These are phyloP conservation scores for Tulasnella sp. DNA, from an alignment of 768 basidiomycete genomes.

Conservation along the genomic window DNA sequence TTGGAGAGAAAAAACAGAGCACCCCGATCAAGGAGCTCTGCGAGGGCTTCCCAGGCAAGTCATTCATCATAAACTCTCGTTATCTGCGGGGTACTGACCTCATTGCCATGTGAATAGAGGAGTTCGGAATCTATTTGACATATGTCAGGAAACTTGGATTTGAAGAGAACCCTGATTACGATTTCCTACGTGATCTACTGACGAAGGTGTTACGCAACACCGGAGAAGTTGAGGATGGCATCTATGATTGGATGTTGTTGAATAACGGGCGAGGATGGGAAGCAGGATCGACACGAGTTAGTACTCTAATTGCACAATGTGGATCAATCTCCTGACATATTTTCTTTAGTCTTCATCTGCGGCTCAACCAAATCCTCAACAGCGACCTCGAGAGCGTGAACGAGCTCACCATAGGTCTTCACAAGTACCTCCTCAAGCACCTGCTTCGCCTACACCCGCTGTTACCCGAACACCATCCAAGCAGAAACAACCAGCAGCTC, in stretches of 20 bases:
- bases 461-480: slow-evolving; percentile 66
- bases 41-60: slow-evolving; percentile 84
- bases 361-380: slow-evolving; percentile 26
- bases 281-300: slow-evolving; percentile 45
- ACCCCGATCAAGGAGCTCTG: slow-evolving; percentile 95
- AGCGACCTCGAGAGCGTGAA: slow-evolving; percentile 31
- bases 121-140: slow-evolving; percentile 96
- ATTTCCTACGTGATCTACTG: slow-evolving; percentile 91
- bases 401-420: slow-evolving; percentile 11
- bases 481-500: slow-evolving; percentile 41
- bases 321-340: background rate
- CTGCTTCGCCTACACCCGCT: slow-evolving; percentile 52
- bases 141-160: slow-evolving; percentile 98
- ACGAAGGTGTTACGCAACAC: slow-evolving; percentile 85
- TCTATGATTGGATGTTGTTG: slow-evolving; percentile 92
- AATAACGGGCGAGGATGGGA: slow-evolving; percentile 97
- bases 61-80: slow-evolving; percentile 1
- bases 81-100: slow-evolving; percentile 2
- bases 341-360: background rate
- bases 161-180: slow-evolving; percentile 98
- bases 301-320: background rate
- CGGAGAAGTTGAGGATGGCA: slow-evolving; percentile 76
- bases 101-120: slow-evolving; percentile 46
- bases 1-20: slow-evolving; percentile 99
- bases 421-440: background rate